Evolutionary conservation across 192 early-diverging fungal species (phyloP), one percentile per base, ranked within the genome.

Genomic region (Linnemannia hyalina): DNA sequence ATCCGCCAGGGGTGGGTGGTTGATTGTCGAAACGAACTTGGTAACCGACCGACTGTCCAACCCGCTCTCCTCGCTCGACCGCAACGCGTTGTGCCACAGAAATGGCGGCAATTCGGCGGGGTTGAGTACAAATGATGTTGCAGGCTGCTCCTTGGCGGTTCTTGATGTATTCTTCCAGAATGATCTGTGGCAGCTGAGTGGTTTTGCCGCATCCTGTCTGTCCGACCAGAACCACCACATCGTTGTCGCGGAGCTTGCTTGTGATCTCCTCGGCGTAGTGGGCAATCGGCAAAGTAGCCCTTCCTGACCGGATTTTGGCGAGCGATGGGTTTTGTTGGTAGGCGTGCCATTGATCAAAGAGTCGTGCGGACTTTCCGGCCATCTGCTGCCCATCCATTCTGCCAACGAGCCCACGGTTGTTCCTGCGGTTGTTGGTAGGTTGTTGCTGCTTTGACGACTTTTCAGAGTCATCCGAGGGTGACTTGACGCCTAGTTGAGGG

Each of bases 141-240:
- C 88, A 84, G 26, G 41, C 78, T 20, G 89, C 89, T 5, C 79
- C 93, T 41, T 85, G 77, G 0, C 78, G 68, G 49, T 76, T 78
- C 26, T 26, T 81, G 35, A 95, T 90, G 16, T 84, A 85, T 3
- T 89, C 80, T 65, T 95, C 94, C 6, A 95, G 79, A 47, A 95
- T 76, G 80, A 95, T 93, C 79, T 95, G 94, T 6, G 95, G 95
- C 63, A 95, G 82, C 77, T 95, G 95, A 0, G 95, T 95, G 22
- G 90, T 92, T 57, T 92, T 94, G 18, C 91, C 90, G 76, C 90
- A 92, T 52, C 91, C 91, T 15, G 91, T 92, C 79, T 88, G 81
- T 42, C 91, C 91, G 6, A 89, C 88, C 23, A 91, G 77, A 5
- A 91, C 88, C 11, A 88, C 75, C 0, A 91, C 85, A 36, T 83